Evolutionary conservation across 2,329 filamentous ascomycete species (phyloP).

Genomic region (Pseudogymnoascus sp.): DNA sequence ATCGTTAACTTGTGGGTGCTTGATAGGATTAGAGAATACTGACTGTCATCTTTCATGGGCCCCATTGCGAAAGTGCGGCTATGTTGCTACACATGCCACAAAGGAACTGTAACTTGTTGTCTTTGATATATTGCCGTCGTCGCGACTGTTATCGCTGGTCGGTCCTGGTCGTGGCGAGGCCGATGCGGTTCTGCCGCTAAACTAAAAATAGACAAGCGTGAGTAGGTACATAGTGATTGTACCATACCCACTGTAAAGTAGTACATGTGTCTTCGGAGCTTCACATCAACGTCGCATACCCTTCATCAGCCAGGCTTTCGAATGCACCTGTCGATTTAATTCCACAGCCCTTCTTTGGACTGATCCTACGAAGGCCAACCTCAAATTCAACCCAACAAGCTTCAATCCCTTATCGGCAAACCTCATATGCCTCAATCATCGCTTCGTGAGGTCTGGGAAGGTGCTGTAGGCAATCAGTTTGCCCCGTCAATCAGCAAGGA

Average conservation of each 20-base stretch:
- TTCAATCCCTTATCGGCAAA: neutral
- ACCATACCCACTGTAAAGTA: slow-evolving; percentile 6
- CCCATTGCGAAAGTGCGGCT: neutral
- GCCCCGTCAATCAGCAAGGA: slow-evolving; percentile 72
- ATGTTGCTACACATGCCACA: neutral
- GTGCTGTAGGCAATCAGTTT: slow-evolving; percentile 81
- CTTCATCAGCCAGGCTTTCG: neutral
- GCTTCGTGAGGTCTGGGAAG: slow-evolving; percentile 87
- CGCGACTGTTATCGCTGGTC: slow-evolving; percentile 3
- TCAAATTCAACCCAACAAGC: neutral
- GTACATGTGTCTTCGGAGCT: slow-evolving; percentile 9
- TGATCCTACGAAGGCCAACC: neutral
- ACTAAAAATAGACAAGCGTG: neutral
- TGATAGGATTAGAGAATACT: neutral
- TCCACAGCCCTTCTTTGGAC: neutral
- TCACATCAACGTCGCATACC: slow-evolving; percentile 1
- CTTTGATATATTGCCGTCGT: slow-evolving; percentile 3
- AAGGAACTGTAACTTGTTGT: neutral
- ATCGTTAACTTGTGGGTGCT: neutral
- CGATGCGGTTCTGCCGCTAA: neutral
- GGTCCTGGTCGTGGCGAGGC: slow-evolving; percentile 3
- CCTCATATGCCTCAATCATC: slow-evolving; percentile 41
- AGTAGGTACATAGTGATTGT: neutral
- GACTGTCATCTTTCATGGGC: neutral
- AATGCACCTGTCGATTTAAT: neutral